phyloP scores from a whole-genome alignment of 129 eudicot genomes.

The Chrysanthemum makinoi region DNA sequence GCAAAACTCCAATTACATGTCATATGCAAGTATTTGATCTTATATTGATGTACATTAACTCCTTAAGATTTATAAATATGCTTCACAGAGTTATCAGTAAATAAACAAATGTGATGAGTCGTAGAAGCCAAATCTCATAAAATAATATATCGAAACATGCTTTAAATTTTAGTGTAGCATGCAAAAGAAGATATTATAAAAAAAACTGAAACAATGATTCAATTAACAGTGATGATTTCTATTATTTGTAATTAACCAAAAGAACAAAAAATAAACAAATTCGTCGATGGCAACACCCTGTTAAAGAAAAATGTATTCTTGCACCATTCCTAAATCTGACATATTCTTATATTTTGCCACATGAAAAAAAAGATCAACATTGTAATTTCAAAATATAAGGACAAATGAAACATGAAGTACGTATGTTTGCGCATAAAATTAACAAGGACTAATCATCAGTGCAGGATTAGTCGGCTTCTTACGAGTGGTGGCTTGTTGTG shows the following conservation, averaged over 20 bases:
- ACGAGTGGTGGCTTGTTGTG: conserved; percentile 56
- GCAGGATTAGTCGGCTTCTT: conserved; percentile 1
- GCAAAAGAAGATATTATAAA: background rate
- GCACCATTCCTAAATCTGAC: background rate
- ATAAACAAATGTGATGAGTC: no score
- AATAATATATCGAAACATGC: background rate
- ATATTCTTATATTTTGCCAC: background rate
- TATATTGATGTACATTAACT: no score
- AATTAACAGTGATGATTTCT: background rate
- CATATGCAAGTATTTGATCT: no score
- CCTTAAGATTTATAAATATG: no score
- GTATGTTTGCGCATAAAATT: conserved; percentile 57
- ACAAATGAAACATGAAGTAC: conserved; percentile 70
- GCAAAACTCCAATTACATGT: no score
- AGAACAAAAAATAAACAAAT: background rate
- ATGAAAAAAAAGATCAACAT: background rate
- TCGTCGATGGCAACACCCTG: background rate
- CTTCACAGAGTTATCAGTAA: no score
- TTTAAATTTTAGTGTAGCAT: background rate
- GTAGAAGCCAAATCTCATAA: no score
- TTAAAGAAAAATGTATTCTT: background rate
- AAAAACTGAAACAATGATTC: background rate
- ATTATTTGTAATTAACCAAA: background rate
- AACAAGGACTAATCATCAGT: conserved; percentile 33
- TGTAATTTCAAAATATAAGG: background rate